These are phyloP conservation scores for Venturia nashicola DNA, from an alignment of 2,329 filamentous ascomycete species.

Conservation along the genomic window DNA sequence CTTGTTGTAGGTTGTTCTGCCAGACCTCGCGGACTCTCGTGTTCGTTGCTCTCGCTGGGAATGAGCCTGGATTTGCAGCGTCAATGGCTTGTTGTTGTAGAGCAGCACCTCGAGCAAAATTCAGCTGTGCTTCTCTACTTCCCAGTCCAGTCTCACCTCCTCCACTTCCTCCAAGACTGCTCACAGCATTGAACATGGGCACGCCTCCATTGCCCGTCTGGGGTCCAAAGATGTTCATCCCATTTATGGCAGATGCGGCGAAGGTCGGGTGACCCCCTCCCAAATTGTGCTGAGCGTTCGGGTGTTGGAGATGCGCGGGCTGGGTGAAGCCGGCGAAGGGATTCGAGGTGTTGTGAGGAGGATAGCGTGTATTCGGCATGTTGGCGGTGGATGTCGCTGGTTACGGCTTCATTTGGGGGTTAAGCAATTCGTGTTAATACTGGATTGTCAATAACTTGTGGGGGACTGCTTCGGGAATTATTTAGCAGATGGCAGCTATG, in stretches of 20 bases:
- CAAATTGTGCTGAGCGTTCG: slow-evolving; percentile 14
- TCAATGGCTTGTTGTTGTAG: slow-evolving; percentile 37
- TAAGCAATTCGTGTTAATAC: not conserved
- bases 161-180: slow-evolving; percentile 36
- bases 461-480: not conserved
- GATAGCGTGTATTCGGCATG: slow-evolving; percentile 50
- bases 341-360: slow-evolving; percentile 44
- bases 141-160: slow-evolving; percentile 55
- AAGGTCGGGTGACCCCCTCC: slow-evolving; percentile 10
- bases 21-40: slow-evolving; percentile 91
- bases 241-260: not conserved
- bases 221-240: slow-evolving; percentile 12
- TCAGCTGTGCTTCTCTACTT: slow-evolving; percentile 78
- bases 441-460: not conserved
- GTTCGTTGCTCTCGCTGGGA: slow-evolving; percentile 31
- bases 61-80: slow-evolving; percentile 18
- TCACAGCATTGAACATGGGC: not conserved
- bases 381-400: not conserved
- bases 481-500: not conserved
- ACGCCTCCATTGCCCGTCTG: slow-evolving; percentile 42
- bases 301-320: slow-evolving; percentile 28
- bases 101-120: slow-evolving; percentile 63
- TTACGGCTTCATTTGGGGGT: not conserved
- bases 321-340: slow-evolving; percentile 44
- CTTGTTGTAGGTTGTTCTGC: slow-evolving; percentile 80